A percentile compares a stretch with the other conserved stretches of the same genome.
phyloP scores from a whole-genome alignment of 768 basidiomycete genomes.

The Mrakia hoshinonis region DNA sequence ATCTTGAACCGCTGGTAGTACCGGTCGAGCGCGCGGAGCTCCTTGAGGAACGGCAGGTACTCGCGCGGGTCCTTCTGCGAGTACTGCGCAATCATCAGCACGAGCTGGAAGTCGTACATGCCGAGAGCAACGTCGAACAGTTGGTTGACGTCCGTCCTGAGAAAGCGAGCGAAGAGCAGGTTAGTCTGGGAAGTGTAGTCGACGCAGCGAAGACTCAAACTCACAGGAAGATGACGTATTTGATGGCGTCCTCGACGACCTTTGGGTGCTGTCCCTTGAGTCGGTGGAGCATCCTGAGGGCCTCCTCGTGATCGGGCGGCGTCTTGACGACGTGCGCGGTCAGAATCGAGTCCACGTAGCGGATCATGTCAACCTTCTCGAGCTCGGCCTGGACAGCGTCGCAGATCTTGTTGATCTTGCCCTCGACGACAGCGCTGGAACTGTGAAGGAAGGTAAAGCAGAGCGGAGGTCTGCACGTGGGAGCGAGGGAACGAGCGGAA shows the following conservation, averaged over 20 bases:
- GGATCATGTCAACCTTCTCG: constrained; percentile 57
- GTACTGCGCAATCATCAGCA: constrained; percentile 91
- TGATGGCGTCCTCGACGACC: constrained; percentile 89
- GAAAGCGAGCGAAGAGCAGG: not conserved
- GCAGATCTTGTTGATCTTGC: constrained; percentile 60
- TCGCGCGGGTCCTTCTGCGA: constrained; percentile 98
- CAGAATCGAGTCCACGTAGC: constrained; percentile 81
- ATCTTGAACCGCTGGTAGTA: constrained; percentile 82
- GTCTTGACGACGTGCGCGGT: constrained; percentile 87
- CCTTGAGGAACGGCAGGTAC: constrained; percentile 91
- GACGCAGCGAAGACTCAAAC: no score
- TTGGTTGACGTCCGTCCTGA: constrained; percentile 66
- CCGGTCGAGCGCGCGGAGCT: constrained; percentile 67
- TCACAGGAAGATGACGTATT: constrained; percentile 91
- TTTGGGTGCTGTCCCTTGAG: constrained; percentile 66
- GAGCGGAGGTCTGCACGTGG: not conserved
- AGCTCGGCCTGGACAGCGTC: constrained; percentile 65
- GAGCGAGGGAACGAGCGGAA: not conserved
- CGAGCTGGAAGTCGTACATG: constrained; percentile 97
- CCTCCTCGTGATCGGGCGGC: constrained; percentile 84
- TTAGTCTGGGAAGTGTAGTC: not conserved
- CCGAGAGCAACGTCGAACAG: constrained; percentile 92
- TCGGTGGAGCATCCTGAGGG: constrained; percentile 60
- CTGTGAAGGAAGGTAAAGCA: constrained; percentile 41
- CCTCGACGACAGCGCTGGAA: constrained; percentile 53